These are phyloP conservation scores for Penicillium capsulatum DNA, from an alignment of 2,329 filamentous ascomycete genomes.

Conservation along the genomic window DNA sequence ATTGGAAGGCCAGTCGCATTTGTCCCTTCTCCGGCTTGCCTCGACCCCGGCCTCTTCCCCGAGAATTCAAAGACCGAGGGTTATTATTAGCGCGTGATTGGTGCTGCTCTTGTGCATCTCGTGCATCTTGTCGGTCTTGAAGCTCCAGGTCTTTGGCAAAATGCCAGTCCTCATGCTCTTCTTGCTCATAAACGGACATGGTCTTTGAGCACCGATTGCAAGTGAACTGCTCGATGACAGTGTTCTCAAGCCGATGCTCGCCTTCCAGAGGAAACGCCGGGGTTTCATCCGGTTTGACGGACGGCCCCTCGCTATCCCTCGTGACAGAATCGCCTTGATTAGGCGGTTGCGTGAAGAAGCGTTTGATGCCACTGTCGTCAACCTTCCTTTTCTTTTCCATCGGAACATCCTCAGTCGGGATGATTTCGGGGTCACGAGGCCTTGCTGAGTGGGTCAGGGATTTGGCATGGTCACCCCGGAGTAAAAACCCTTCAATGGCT, in stretches of 20 bases:
- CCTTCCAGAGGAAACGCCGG: not conserved
- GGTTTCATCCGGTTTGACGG: slow-evolving; percentile 1
- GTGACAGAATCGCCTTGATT: slow-evolving; percentile 1
- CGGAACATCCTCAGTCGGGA: slow-evolving; percentile 14
- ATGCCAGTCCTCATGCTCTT: slow-evolving; percentile 90
- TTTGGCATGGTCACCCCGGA: slow-evolving; percentile 59
- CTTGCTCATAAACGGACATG: slow-evolving; percentile 57
- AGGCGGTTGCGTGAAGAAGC: slow-evolving; percentile 52
- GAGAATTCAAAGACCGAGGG: slow-evolving; percentile 16
- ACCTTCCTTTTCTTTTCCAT: slow-evolving; percentile 45
- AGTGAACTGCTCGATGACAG: slow-evolving; percentile 31
- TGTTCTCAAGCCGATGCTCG: not conserved
- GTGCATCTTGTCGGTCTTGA: slow-evolving; percentile 49
- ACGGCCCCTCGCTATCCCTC: not conserved
- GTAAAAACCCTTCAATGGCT: slow-evolving; percentile 80
- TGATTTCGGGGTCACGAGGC: slow-evolving; percentile 13
- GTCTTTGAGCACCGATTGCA: slow-evolving; percentile 64
- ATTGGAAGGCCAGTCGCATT: slow-evolving; percentile 35
- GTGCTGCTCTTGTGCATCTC: slow-evolving; percentile 12
- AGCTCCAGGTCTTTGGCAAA: slow-evolving; percentile 81
- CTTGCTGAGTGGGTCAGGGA: slow-evolving; percentile 32
- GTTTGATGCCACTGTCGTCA: slow-evolving; percentile 52
- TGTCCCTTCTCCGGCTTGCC: slow-evolving; percentile 36
- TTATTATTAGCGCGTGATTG: slow-evolving; percentile 10
- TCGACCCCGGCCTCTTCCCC: slow-evolving; percentile 23